Conservation (phyloP, 176 grass and related monocot species). For the Aegilops umbellulata region DNA sequence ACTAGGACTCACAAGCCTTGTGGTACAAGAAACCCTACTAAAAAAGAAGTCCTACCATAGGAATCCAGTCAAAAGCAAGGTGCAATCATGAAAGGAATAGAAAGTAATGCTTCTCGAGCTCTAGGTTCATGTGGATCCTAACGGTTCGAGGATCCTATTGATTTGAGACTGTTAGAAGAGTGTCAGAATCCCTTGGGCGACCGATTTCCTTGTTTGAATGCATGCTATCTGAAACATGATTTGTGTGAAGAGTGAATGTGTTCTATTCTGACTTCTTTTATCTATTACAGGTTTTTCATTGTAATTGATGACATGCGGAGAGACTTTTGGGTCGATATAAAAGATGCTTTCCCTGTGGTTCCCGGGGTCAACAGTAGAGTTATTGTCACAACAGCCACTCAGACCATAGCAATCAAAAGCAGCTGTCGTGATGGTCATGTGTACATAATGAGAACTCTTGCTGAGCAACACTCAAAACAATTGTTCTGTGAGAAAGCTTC, state of each 20-base stretch:
- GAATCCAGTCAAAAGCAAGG: too few relatives aligned
- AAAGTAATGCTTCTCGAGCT: too few relatives aligned
- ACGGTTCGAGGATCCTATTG: too few relatives aligned
- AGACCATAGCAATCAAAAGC: neutral
- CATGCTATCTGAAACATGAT: neutral
- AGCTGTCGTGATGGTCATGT: neutral
- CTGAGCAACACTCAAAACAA: neutral
- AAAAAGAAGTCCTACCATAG: too few relatives aligned
- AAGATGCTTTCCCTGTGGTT: constrained; percentile 6
- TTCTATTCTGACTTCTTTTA: neutral
- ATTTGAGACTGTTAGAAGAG: neutral
- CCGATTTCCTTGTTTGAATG: neutral
- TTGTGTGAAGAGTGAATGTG: neutral
- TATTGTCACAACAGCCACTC: neutral
- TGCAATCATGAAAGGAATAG: too few relatives aligned
- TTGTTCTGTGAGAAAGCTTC: neutral
- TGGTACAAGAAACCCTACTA: too few relatives aligned
- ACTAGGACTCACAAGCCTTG: too few relatives aligned
- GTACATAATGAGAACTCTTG: neutral
- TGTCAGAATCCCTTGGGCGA: neutral
- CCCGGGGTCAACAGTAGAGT: neutral
- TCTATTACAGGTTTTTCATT: neutral
- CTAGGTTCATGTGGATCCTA: too few relatives aligned
- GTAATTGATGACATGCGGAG: neutral
- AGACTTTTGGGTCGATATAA: neutral